Conservation (phyloP, 306 rosid genomes). For the Cajanus cajan region DNA sequence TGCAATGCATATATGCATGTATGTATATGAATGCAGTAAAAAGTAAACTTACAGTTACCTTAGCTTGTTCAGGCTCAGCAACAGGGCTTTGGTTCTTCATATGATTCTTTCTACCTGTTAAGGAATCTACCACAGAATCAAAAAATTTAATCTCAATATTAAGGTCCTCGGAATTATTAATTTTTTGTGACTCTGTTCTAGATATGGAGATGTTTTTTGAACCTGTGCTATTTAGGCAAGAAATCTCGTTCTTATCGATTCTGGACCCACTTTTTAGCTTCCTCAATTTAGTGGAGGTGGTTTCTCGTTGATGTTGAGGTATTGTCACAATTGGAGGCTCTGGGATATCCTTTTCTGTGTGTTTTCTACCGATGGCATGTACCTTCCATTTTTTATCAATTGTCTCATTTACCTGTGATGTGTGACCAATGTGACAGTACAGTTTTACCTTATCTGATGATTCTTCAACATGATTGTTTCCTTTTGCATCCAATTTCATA, state of each 20-base stretch:
- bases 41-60: not conserved
- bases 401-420: slow-evolving; percentile 43
- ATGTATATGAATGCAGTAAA: not conserved
- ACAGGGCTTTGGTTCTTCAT: not conserved
- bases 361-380: slow-evolving; percentile 26
- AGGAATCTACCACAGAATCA: slow-evolving; percentile 26
- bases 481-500: slow-evolving; percentile 37
- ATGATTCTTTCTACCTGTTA: not conserved
- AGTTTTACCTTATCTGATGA: slow-evolving; percentile 37
- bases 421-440: slow-evolving; percentile 33
- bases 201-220: not conserved
- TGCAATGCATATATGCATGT: no score
- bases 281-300: slow-evolving; percentile 36
- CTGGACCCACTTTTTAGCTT: slow-evolving; percentile 42
- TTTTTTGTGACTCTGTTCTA: not conserved
- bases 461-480: slow-evolving; percentile 35
- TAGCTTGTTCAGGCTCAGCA: not conserved
- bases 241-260: slow-evolving; percentile 2
- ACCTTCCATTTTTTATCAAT: slow-evolving; percentile 41
- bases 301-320: slow-evolving; percentile 46
- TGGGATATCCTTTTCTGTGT: slow-evolving; percentile 38
- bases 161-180: not conserved
- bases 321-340: slow-evolving; percentile 36
- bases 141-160: slow-evolving; percentile 11
- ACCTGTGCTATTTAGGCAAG: not conserved